These are phyloP conservation scores for Melastoma malabathricum DNA, from an alignment of 345 rosid genomes.

Conservation along the genomic window DNA sequence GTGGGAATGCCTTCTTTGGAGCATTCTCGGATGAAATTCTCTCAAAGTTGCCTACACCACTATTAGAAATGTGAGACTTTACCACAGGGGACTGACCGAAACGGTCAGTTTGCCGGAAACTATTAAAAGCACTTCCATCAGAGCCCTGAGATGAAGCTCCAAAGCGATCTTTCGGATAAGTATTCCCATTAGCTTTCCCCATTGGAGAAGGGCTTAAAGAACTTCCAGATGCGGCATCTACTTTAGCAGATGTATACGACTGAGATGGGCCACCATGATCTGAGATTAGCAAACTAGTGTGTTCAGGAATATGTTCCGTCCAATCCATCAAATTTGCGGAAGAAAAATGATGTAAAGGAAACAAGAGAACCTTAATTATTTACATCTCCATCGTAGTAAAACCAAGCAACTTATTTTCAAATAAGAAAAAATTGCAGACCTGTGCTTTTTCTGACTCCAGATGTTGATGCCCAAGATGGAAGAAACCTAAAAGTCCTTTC, in stretches of 20 bases:
- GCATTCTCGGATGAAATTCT: constrained; percentile 50
- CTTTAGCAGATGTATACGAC: constrained; percentile 14
- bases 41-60: constrained; percentile 32
- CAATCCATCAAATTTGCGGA: constrained; percentile 5
- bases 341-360: neutral
- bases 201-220: constrained; percentile 14
- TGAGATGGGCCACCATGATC: constrained; percentile 21
- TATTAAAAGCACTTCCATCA: constrained; percentile 20
- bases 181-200: constrained; percentile 11
- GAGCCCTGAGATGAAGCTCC: constrained; percentile 13
- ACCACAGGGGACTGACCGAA: constrained; percentile 18
- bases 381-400: too few species aligned
- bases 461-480: constrained; percentile 25
- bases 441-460: constrained; percentile 11
- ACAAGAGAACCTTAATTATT: too few species aligned
- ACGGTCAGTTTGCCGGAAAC: constrained; percentile 23
- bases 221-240: constrained; percentile 24
- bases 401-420: too few species aligned
- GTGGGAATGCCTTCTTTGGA: constrained; percentile 42
- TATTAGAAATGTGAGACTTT: constrained; percentile 41
- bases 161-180: constrained; percentile 12
- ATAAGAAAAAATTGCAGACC: constrained; percentile 12
- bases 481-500: constrained; percentile 24
- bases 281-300: constrained; percentile 11
- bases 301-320: constrained; percentile 2